Percentiles rank a stretch among this genome's conserved stretches.
Conservation (phyloP, 495 filamentous ascomycete genomes). For the Podospora sp. region DNA sequence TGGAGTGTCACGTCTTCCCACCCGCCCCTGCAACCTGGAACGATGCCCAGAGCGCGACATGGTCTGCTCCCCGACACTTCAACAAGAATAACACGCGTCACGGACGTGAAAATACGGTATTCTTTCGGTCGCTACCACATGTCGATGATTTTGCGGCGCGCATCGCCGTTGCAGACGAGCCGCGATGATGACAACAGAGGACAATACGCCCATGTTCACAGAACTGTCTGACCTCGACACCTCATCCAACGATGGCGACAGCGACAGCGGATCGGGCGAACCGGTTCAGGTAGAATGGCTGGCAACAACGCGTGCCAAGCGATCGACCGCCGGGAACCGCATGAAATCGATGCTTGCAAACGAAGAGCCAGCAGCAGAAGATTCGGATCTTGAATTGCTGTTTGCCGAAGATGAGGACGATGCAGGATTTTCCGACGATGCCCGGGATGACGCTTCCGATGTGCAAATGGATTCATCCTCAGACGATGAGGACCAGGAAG, state of each 20-base stretch:
- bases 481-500: conserved; percentile 78
- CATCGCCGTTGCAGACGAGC: neutral
- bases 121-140: neutral
- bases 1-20: neutral
- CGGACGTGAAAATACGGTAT: neutral
- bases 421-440: conserved; percentile 71
- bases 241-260: conserved; percentile 28
- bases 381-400: conserved; percentile 75
- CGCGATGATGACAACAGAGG: conserved; percentile 32
- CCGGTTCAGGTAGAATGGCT: conserved; percentile 61
- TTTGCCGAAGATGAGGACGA: conserved; percentile 89
- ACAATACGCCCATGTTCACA: conserved; percentile 28
- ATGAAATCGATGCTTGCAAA: conserved; percentile 78
- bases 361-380: conserved; percentile 60
- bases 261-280: conserved; percentile 31
- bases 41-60: neutral
- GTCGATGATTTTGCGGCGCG: neutral
- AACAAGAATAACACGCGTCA: neutral
- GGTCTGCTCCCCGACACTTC: neutral
- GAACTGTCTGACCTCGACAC: conserved; percentile 29
- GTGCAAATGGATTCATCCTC: conserved; percentile 80
- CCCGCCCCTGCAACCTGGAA: no score
- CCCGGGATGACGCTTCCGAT: conserved; percentile 72
- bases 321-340: conserved; percentile 83
- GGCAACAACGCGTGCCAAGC: conserved; percentile 73